A percentile compares a stretch with the other conserved stretches of the same genome.
phyloP scores from a whole-genome alignment of 805 yeast species.

The Candida manassasensis region DNA sequence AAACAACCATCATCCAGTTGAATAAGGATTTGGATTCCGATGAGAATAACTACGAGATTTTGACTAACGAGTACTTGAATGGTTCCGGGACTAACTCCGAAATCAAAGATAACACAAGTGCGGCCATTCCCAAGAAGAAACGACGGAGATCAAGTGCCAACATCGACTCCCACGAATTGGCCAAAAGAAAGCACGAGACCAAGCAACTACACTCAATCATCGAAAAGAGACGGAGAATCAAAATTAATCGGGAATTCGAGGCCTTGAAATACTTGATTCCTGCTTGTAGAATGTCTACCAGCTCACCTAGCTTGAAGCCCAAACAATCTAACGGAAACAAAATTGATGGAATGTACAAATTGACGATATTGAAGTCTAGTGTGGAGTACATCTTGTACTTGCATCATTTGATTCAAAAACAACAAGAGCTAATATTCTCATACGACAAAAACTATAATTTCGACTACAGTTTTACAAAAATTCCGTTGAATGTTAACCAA shows the following conservation, averaged over 20 bases:
- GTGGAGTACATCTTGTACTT: conserved; percentile 74
- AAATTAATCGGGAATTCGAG: conserved; percentile 79
- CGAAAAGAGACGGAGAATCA: conserved; percentile 72
- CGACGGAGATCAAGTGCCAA: conserved; percentile 36
- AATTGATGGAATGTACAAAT: conserved; percentile 69
- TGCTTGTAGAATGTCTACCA: conserved; percentile 56
- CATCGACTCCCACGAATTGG: conserved; percentile 37
- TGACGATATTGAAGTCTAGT: conserved; percentile 75
- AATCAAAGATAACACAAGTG: conserved; percentile 1
- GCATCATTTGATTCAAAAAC: conserved; percentile 52
- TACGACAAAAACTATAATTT: conserved; percentile 25
- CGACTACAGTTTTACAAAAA: conserved; percentile 45
- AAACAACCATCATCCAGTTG: conserved; percentile 41
- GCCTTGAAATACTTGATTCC: conserved; percentile 75
- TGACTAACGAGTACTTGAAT: conserved; percentile 32
- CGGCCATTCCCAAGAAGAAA: conserved; percentile 21
- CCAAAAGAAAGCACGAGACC: conserved; percentile 38
- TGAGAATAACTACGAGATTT: conserved; percentile 38
- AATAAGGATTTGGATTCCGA: conserved; percentile 40
- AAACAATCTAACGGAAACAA: conserved; percentile 27
- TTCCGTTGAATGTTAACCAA: conserved; percentile 54
- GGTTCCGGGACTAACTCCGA: conserved; percentile 4
- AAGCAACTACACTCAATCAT: conserved; percentile 64
- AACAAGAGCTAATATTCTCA: conserved; percentile 39
- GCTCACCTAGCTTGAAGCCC: conserved; percentile 12